Evolutionary conservation across 495 filamentous ascomycete species (phyloP), one percentile per base, ranked within the genome.

Genomic region (Penicillium lagena): DNA sequence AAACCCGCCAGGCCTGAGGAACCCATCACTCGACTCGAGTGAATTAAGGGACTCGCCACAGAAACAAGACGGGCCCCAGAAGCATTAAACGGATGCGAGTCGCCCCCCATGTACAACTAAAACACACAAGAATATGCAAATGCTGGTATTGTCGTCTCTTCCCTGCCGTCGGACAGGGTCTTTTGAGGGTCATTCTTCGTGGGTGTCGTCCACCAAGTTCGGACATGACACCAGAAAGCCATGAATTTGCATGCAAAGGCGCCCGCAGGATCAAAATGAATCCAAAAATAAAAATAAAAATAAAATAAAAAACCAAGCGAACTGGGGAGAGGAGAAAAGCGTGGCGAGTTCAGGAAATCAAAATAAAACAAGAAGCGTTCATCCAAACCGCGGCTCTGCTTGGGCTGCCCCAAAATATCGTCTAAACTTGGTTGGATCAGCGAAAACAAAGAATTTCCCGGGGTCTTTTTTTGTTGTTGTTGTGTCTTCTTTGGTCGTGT

Each of bases 401-500:
- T 66, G 69, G 67, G 69, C 66, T 70, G 69, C 69, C 69, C 69
- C 69, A 68, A 64, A 62, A 64, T 51, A 62, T 66, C 61, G 64
- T 73, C 70, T 73, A 72, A 73, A 60, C 64, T 67, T 65, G 64
- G 60, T 60, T 64, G 59, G 63, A 70, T 70, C 63, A 71, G 66
- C 61, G 62, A 66, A 66, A 68, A 52, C 56, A 54, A 48, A 52
- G 63, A 64, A 60, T 66, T 59, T 62, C 60, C 60, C 53, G 58
- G 56, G 50, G 56, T 59, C 64, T 60, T 66, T 66, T 65, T 63
- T 60, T 52, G 59, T 61, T 62, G 56, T 55, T 45, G 48, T 52
- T 56, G 45, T 59, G 62, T 54, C 61, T 58, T 66, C 60, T 45
- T 42, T 47, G 51, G 50, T 52, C 51, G 51, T 68, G 70, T 76